Evolutionary conservation across 352 stramenopile genomes (phyloP).

Genomic region (Phytopythium vexans): DNA sequence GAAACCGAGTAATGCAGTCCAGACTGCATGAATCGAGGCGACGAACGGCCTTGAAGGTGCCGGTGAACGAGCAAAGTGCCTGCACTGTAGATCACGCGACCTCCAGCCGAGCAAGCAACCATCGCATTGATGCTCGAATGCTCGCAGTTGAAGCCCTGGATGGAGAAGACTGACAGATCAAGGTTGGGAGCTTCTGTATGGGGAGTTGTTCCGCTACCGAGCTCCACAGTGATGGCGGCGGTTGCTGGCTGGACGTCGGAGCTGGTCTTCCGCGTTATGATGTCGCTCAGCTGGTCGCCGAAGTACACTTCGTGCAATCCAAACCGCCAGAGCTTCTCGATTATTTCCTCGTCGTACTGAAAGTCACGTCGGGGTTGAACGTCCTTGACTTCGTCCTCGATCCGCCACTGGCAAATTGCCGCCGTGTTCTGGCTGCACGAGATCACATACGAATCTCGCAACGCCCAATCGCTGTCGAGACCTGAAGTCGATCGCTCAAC

Average conservation of each 20-base stretch:
- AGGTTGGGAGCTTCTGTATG: slow-evolving; percentile 51
- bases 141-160: slow-evolving; percentile 50
- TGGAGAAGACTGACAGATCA: slow-evolving; percentile 42
- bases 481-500: too few relatives aligned
- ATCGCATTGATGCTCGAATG: slow-evolving; percentile 42
- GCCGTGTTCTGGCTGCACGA: slow-evolving; percentile 39
- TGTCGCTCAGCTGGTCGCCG: neutral
- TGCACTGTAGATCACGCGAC: slow-evolving; percentile 29
- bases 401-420: slow-evolving; percentile 67
- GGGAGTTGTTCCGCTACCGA: too few relatives aligned
- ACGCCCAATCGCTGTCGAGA: slow-evolving; percentile 37
- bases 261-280: too few relatives aligned
- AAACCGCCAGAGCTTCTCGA: slow-evolving; percentile 14
- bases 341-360: slow-evolving; percentile 18
- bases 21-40: slow-evolving; percentile 24
- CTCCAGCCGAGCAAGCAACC: slow-evolving; percentile 24
- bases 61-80: slow-evolving; percentile 41
- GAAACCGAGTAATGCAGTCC: slow-evolving; percentile 41
- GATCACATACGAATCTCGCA: slow-evolving; percentile 56
- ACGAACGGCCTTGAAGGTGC: slow-evolving; percentile 29
- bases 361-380: slow-evolving; percentile 32
- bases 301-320: slow-evolving; percentile 50
- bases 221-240: too few relatives aligned
- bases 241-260: too few relatives aligned
- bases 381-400: slow-evolving; percentile 47